phyloP scores from a whole-genome alignment of 2,329 filamentous ascomycete species.

The Aspergillus fumigatiaffinis region DNA sequence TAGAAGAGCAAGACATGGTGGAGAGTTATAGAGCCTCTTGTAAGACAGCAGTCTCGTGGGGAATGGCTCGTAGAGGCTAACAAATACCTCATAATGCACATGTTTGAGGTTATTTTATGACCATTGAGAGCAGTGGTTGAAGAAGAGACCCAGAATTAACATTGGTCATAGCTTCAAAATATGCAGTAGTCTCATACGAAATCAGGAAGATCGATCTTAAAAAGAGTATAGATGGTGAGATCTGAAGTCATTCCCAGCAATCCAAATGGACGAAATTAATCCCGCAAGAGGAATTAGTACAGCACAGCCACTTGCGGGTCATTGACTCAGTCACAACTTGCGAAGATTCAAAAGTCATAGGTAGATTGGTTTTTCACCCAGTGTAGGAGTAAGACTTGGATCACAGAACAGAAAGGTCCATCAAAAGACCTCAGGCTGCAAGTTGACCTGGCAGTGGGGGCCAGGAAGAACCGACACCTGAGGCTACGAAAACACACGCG shows the following conservation, averaged over 20 bases:
- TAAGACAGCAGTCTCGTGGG: background rate
- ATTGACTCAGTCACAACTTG: background rate
- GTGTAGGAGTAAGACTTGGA: too few species aligned
- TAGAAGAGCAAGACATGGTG: background rate
- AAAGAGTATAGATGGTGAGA: background rate
- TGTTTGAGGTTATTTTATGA: background rate
- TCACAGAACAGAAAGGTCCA: background rate
- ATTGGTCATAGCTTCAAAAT: background rate
- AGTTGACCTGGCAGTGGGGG: background rate
- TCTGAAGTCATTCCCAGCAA: background rate
- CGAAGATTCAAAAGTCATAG: too few species aligned
- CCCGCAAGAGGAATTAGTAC: background rate
- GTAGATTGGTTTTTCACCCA: background rate
- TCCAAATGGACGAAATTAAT: background rate
- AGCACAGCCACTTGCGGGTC: background rate
- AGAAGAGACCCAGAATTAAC: background rate
- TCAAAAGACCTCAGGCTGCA: background rate
- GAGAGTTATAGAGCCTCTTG: background rate
- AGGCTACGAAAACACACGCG: too few species aligned
- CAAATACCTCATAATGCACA: slow-evolving; percentile 2
- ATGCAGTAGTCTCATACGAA: background rate
- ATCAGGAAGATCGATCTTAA: background rate
- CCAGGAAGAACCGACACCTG: too few species aligned
- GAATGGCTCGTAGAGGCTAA: slow-evolving; percentile 3
- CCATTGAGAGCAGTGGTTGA: background rate